Base-by-base conservation (phyloP, 2,329 filamentous ascomycete genomes). In the Colletotrichum tropicicola region DNA sequence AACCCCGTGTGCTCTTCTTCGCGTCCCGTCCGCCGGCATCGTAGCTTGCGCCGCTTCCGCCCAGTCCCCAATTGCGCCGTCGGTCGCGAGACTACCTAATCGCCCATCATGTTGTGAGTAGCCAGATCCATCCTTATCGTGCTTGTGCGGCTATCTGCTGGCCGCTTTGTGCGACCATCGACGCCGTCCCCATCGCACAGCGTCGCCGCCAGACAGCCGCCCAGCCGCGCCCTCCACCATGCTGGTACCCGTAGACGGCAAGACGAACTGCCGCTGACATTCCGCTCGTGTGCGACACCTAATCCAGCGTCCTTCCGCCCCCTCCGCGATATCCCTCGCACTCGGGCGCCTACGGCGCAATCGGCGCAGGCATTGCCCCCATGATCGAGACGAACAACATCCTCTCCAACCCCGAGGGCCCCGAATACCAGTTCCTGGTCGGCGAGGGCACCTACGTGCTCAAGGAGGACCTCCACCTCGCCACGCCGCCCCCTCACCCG, bases 361-460 rank as follows among this genome's bases (percentile, higher is more conserved):
- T 90, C 58, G 88, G 88, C 69, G 87, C 89, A 73, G 85, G 90
- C 75, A 84, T 89, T 54, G 84, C 88, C 37, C 91, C 92, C 37
- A 88, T 97, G 77, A 91, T 97, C 73, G 96, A 99, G 85, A 98
- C 95, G 57, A 97, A 96, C 79, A 99, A 98, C 76, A 91, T 89
- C 39, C 82, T 99, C 67, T 89, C 88, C 61, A 91, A 92, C 72
- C 95, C 93, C 23, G 89, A 89, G 35, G 92, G 92, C 5, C 87
- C 92, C 23, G 94, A 97, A 72, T 93, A 93, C 78, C 92, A 97
- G 75, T 90, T 99, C 70, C 89, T 97, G 44, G 94, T 95, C 49
- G 96, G 95, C 77, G 96, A 99, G 89, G 96, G 94, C 92, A 95
- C 92, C 66, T 99, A 99, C 74, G 86, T 92, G 21, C 87, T 98